Evolutionary conservation across 2,329 filamentous ascomycete genomes (phyloP).

Genomic region (Eutypella sp.): DNA sequence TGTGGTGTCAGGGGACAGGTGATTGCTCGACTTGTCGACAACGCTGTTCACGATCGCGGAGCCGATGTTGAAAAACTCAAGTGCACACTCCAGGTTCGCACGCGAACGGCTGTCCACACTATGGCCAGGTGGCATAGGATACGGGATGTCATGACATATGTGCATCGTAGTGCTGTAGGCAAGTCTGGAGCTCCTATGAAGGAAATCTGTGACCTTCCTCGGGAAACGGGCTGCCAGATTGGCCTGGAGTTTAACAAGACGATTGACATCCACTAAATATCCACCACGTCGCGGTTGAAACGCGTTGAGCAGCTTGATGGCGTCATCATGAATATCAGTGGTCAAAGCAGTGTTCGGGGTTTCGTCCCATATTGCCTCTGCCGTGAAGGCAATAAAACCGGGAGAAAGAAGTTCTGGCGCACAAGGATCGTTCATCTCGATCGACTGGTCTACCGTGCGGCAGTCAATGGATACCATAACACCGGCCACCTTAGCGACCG

Average conservation of each 20-base stretch:
- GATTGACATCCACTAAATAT: slow-evolving; percentile 37
- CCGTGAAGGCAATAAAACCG: slow-evolving; percentile 42
- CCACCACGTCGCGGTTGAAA: slow-evolving; percentile 38
- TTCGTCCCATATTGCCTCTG: slow-evolving; percentile 30
- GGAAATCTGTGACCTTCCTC: slow-evolving; percentile 38
- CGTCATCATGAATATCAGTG: slow-evolving; percentile 27
- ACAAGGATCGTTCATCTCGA: slow-evolving; percentile 22
- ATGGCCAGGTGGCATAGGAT: slow-evolving; percentile 9
- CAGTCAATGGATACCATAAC: slow-evolving; percentile 49
- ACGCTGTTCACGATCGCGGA: slow-evolving; percentile 38
- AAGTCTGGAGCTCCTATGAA: slow-evolving; percentile 30
- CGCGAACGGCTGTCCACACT: slow-evolving; percentile 22
- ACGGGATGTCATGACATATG: slow-evolving; percentile 24
- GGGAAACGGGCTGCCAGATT: slow-evolving; percentile 40
- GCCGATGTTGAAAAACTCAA: slow-evolving; percentile 39
- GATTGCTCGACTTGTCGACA: slow-evolving; percentile 53
- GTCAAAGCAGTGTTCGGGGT: slow-evolving; percentile 25
- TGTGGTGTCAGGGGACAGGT: slow-evolving; percentile 42
- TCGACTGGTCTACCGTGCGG: slow-evolving; percentile 24
- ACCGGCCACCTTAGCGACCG: slow-evolving; percentile 46
- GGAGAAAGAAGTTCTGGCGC: slow-evolving; percentile 38
- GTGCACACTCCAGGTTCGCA: slow-evolving; percentile 33
- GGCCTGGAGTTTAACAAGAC: slow-evolving; percentile 37
- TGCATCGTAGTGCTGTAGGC: slow-evolving; percentile 18
- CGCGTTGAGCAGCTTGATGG: slow-evolving; percentile 30